Conservation (phyloP, 2,329 filamentous ascomycete genomes). For the Alternaria ethzedia region DNA sequence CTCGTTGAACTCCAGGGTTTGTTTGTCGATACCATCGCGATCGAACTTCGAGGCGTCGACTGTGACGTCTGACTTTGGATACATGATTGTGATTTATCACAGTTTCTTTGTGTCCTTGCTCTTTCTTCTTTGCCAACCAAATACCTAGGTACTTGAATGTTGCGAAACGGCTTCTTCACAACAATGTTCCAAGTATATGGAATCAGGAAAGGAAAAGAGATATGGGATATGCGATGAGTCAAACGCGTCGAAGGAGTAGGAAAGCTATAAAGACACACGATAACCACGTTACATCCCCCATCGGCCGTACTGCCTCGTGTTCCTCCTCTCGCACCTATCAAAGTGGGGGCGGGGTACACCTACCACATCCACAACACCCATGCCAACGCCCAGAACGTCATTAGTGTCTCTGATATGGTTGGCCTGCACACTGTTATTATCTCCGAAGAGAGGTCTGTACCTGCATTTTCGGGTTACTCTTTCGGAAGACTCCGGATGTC, state of each 20-base stretch:
- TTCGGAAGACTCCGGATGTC: constrained; percentile 13
- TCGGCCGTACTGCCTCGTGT: neutral
- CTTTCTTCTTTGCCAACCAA: neutral
- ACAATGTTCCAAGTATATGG: no score
- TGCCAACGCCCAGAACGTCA: no score
- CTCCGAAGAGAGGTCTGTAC: neutral
- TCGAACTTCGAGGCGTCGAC: constrained; percentile 55
- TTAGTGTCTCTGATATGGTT: neutral
- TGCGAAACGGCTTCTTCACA: accelerated
- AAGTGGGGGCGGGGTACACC: constrained; percentile 11
- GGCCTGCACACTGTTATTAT: neutral
- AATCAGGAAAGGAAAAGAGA: no score
- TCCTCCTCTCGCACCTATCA: neutral
- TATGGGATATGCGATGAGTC: no score
- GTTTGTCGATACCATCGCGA: constrained; percentile 46
- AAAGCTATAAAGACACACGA: neutral
- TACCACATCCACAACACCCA: no score
- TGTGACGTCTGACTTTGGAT: constrained; percentile 48
- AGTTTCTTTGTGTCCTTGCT: neutral
- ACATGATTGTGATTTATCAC: constrained; percentile 22
- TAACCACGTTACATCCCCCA: neutral
- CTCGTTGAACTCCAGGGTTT: constrained; percentile 56
- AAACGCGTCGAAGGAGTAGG: no score
- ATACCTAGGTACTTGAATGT: neutral
- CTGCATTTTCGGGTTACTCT: constrained; percentile 21